phyloP scores from a whole-genome alignment of 306 rosid species.

The Vigna reflexopilosa region DNA sequence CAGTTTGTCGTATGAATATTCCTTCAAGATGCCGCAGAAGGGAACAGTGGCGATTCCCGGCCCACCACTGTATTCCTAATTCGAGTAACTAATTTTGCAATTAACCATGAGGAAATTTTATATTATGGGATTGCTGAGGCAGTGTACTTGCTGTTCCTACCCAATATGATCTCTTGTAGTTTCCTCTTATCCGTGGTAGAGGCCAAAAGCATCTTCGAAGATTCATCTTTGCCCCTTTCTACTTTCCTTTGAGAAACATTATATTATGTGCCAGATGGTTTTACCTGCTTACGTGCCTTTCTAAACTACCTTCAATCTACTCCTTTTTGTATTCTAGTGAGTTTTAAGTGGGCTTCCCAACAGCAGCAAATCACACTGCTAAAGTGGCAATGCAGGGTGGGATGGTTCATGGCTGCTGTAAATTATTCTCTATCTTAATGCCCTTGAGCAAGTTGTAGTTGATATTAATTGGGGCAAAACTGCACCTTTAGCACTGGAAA shows the following conservation, averaged over 20 bases:
- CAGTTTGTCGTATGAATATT: background rate
- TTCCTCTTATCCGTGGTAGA: background rate
- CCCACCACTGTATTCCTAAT: background rate
- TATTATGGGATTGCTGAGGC: background rate
- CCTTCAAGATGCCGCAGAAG: background rate
- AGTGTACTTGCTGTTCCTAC: background rate
- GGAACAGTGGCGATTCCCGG: constrained; percentile 16
- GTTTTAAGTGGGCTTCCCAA: background rate
- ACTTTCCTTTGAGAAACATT: background rate
- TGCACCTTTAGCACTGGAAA: background rate
- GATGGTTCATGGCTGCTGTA: background rate
- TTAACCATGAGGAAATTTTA: background rate
- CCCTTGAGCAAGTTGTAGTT: background rate
- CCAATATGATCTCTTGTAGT: background rate
- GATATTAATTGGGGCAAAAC: background rate
- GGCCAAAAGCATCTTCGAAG: constrained; percentile 1
- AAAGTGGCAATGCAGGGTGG: background rate
- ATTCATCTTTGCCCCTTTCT: background rate
- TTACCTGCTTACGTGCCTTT: background rate
- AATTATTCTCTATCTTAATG: background rate
- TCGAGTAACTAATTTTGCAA: constrained; percentile 19
- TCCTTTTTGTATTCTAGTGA: background rate
- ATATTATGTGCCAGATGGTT: background rate
- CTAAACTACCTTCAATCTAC: background rate
- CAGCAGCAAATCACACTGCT: background rate